Evolutionary conservation across 2,329 filamentous ascomycete species (phyloP).

Genomic region (Daldinia sp.): DNA sequence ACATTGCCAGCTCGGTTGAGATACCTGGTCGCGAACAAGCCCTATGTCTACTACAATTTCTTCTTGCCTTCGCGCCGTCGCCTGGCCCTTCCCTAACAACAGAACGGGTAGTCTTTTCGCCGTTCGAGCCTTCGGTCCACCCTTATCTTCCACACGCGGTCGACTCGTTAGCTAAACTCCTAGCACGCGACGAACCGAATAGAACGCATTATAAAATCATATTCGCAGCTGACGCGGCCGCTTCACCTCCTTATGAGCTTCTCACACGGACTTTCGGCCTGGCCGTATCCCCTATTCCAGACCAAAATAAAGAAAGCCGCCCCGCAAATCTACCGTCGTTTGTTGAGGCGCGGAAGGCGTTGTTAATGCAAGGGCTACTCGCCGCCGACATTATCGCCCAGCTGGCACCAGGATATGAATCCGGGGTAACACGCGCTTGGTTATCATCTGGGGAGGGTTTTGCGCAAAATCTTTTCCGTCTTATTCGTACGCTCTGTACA

Average conservation of each 20-base stretch:
- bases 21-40: slow-evolving; percentile 90
- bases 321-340: slow-evolving; percentile 72
- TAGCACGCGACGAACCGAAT: slow-evolving; percentile 95
- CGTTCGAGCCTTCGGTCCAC: slow-evolving; percentile 84
- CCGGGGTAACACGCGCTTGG: slow-evolving; percentile 80
- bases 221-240: slow-evolving; percentile 77
- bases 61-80: slow-evolving; percentile 88
- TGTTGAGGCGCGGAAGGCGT: slow-evolving; percentile 86
- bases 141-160: slow-evolving; percentile 90
- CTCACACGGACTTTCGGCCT: slow-evolving; percentile 89
- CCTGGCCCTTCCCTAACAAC: slow-evolving; percentile 72
- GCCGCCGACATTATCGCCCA: slow-evolving; percentile 89
- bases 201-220: slow-evolving; percentile 85
- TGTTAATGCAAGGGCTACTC: slow-evolving; percentile 91
- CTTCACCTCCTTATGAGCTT: slow-evolving; percentile 77
- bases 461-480: slow-evolving; percentile 79
- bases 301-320: slow-evolving; percentile 66
- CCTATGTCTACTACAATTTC: slow-evolving; percentile 85
- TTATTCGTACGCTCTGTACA: slow-evolving; percentile 78
- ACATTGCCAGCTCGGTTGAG: slow-evolving; percentile 83
- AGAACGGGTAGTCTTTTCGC: slow-evolving; percentile 77
- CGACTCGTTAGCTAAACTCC: slow-evolving; percentile 89
- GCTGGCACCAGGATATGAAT: slow-evolving; percentile 78
- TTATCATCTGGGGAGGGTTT: slow-evolving; percentile 86
- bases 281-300: slow-evolving; percentile 86